Conservation (phyloP, 352 stramenopile species). For the Pythium pectinolyticum region DNA sequence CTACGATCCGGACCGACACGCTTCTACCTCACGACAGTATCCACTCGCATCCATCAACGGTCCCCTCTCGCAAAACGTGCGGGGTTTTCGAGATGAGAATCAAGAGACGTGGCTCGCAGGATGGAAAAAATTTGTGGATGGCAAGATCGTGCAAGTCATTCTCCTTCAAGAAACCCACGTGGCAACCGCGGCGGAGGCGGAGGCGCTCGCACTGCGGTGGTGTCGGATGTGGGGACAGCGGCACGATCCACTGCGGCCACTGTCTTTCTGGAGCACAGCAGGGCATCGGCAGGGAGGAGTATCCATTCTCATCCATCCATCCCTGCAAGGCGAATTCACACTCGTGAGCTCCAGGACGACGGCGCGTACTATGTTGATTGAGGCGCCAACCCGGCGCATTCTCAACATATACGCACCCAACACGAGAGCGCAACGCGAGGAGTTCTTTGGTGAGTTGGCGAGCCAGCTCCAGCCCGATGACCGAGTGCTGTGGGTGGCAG, state of each 20-base stretch:
- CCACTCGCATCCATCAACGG: too few relatives aligned
- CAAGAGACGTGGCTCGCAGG: background rate
- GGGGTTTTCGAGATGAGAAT: background rate
- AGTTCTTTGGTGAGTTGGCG: background rate
- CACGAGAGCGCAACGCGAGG: background rate
- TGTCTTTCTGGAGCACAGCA: background rate
- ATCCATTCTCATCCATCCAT: background rate
- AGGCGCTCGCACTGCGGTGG: background rate
- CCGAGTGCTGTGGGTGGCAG: background rate
- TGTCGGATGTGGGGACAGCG: background rate
- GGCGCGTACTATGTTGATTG: background rate
- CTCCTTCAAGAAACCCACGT: conserved; percentile 3
- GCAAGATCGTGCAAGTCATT: background rate
- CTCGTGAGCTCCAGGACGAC: background rate
- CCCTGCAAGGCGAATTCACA: background rate
- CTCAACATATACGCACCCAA: background rate
- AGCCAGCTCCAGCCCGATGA: background rate
- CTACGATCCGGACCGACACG: too few relatives aligned
- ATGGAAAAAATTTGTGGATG: background rate
- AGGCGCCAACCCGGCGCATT: background rate
- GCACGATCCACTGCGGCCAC: background rate
- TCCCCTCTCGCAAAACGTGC: conserved; percentile 6
- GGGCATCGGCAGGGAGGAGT: background rate
- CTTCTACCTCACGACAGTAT: too few relatives aligned
- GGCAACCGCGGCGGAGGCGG: background rate